These are phyloP conservation scores for Cadophora sp. DNA, from an alignment of 2,329 filamentous ascomycete genomes.

Conservation along the genomic window DNA sequence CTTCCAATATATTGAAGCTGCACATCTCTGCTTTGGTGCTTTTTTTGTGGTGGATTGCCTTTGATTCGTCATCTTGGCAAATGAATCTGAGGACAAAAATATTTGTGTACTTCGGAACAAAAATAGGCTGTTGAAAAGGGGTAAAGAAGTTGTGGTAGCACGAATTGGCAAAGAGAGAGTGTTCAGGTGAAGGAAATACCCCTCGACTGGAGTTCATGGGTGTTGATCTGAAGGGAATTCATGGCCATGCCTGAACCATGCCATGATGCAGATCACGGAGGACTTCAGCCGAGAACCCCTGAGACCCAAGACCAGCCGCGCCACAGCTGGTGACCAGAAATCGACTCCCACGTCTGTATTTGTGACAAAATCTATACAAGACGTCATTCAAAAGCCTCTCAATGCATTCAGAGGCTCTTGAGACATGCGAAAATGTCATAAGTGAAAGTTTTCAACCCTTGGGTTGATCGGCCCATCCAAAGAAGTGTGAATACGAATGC, in stretches of 20 bases:
- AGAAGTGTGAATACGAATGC: too few relatives aligned
- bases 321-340: background rate
- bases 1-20: background rate
- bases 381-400: background rate
- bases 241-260: background rate
- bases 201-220: background rate
- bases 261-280: background rate
- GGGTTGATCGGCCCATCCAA: too few relatives aligned
- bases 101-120: background rate
- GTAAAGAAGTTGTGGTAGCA: background rate
- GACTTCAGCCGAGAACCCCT: background rate
- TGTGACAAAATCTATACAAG: background rate
- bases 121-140: background rate
- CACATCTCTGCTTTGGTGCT: background rate
- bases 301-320: background rate
- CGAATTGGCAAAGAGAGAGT: background rate
- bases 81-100: background rate
- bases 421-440: background rate
- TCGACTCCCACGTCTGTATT: background rate
- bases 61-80: background rate
- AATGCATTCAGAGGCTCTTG: background rate
- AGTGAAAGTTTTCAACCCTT: background rate
- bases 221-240: background rate
- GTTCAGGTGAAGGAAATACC: background rate
- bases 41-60: background rate